phyloP scores from a whole-genome alignment of 495 filamentous ascomycete species.

The Xylaria cubensis region DNA sequence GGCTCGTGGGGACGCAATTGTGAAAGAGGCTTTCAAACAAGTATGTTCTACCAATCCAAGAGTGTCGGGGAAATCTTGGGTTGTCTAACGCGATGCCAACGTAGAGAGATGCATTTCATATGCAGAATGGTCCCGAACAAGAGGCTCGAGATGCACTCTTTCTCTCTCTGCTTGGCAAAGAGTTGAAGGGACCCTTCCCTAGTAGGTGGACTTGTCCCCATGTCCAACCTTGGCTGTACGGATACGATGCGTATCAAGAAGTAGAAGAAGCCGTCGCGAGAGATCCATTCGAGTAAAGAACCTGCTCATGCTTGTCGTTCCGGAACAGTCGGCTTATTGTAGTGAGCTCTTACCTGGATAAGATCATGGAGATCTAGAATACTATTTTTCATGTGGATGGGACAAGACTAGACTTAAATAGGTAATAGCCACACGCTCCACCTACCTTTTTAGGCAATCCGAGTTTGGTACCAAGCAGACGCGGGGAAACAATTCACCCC shows the following conservation, averaged over 20 bases:
- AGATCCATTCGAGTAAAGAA: constrained; percentile 43
- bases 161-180: constrained; percentile 51
- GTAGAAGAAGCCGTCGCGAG: constrained; percentile 56
- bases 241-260: constrained; percentile 66
- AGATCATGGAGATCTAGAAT: not conserved
- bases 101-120: constrained; percentile 58
- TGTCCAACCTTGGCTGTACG: constrained; percentile 66
- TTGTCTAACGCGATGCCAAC: not conserved
- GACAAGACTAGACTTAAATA: not conserved
- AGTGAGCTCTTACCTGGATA: no score
- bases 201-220: constrained; percentile 67
- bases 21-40: constrained; percentile 58
- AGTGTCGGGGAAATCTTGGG: not conserved
- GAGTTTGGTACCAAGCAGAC: not conserved
- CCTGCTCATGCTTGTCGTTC: not conserved
- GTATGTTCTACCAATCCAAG: constrained; percentile 4
- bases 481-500: not conserved
- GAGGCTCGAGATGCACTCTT: constrained; percentile 54
- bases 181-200: constrained; percentile 59
- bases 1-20: constrained; percentile 59
- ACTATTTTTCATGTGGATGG: not conserved
- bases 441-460: not conserved
- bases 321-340: not conserved
- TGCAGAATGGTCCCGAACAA: constrained; percentile 58
- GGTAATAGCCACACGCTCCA: not conserved